Evolutionary conservation across 108 stramenopile genomes (phyloP).

Genomic region (Craspedostauros australis): DNA sequence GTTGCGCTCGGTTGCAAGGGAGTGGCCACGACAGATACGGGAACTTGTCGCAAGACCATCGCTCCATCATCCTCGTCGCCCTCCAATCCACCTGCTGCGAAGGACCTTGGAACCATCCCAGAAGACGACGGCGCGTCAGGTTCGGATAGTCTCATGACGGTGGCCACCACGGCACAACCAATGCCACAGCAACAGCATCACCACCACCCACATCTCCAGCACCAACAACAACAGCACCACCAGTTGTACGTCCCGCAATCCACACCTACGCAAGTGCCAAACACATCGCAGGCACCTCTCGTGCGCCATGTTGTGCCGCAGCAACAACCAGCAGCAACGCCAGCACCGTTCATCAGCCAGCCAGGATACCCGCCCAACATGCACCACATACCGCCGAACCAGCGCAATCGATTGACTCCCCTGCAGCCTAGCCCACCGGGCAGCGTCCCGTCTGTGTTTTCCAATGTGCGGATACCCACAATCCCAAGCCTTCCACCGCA

Average conservation of each 20-base stretch:
- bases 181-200: slow-evolving; percentile 9
- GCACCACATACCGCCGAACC: no score
- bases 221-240: slow-evolving; percentile 17
- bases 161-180: slow-evolving; percentile 28
- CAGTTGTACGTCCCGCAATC: neutral
- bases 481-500: no score
- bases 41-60: slow-evolving; percentile 9
- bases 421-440: slow-evolving; percentile 38
- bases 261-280: no score
- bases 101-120: slow-evolving; percentile 70
- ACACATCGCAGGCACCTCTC: no score
- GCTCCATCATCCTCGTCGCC: neutral
- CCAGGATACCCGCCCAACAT: neutral
- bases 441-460: no score
- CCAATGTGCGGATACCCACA: no score
- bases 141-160: slow-evolving; percentile 42
- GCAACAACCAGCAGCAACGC: no score
- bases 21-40: slow-evolving; percentile 9
- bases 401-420: slow-evolving; percentile 14
- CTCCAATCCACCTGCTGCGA: slow-evolving; percentile 15
- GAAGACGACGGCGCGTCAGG: slow-evolving; percentile 51
- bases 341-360: neutral
- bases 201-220: slow-evolving; percentile 14
- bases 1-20: slow-evolving; percentile 81
- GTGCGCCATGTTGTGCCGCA: no score